A percentile compares a stretch with the other conserved stretches of the same genome.
Evolutionary conservation across 2,329 filamentous ascomycete genomes (phyloP).

Genomic region (Aureobasidium leucospermi): DNA sequence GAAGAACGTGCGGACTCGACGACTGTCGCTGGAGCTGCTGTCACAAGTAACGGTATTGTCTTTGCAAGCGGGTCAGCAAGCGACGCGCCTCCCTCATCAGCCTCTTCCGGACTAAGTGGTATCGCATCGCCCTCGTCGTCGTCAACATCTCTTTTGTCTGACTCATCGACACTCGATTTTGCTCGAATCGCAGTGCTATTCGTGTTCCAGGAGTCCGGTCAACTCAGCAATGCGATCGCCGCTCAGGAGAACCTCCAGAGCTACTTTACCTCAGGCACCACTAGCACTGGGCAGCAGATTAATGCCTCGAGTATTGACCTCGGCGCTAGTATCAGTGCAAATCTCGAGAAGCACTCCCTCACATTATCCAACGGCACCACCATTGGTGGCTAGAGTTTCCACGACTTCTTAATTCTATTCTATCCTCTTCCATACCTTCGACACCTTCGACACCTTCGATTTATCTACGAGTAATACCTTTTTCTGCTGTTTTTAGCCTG

Average conservation of each 20-base stretch:
- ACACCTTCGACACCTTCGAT: neutral
- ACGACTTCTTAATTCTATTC: neutral
- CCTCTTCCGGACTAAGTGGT: constrained; percentile 11
- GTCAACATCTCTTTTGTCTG: constrained; percentile 16
- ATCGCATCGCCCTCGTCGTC: constrained; percentile 18
- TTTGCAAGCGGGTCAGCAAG: constrained; percentile 18
- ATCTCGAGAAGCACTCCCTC: constrained; percentile 19
- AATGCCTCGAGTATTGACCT: constrained; percentile 22
- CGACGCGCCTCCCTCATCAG: neutral
- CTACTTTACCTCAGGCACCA: constrained; percentile 22
- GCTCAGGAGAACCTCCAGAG: constrained; percentile 38
- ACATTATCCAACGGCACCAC: constrained; percentile 21
- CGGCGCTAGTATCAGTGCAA: constrained; percentile 22
- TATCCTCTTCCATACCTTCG: neutral
- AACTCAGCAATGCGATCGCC: constrained; percentile 33
- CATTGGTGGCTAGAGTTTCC: constrained; percentile 17
- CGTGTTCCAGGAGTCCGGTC: constrained; percentile 35
- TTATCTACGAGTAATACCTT: neutral
- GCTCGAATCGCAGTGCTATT: constrained; percentile 40
- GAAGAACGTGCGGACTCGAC: neutral
- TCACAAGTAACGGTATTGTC: constrained; percentile 28
- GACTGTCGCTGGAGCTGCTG: constrained; percentile 19
- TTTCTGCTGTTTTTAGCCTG: neutral
- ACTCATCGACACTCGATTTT: constrained; percentile 34
- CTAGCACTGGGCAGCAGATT: constrained; percentile 17